These are phyloP conservation scores for Venturiaceae sp. DNA, from an alignment of 2,329 filamentous ascomycete genomes.

Conservation along the genomic window DNA sequence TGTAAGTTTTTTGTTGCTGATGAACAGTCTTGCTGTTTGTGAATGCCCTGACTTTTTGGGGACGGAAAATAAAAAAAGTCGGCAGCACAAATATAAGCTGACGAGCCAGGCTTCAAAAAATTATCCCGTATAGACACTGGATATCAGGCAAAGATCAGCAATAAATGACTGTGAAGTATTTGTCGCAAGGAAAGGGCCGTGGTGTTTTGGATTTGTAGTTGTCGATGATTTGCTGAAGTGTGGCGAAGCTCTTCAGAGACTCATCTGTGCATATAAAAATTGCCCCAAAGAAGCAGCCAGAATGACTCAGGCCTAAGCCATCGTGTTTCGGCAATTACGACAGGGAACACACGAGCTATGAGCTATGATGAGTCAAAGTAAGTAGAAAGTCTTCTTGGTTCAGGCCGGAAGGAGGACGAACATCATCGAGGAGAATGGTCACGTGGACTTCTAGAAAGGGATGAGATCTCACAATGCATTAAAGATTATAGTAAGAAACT, in stretches of 20 bases:
- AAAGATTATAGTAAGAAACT: no score
- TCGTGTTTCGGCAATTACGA: background rate
- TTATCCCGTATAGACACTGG: background rate
- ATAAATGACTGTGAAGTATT: conserved; percentile 1
- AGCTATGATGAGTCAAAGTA: no score
- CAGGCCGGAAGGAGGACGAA: no score
- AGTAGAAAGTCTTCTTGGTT: no score
- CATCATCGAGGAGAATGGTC: no score
- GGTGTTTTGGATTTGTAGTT: background rate
- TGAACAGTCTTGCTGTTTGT: background rate
- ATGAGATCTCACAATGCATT: no score
- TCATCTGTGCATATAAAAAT: no score
- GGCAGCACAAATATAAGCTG: background rate
- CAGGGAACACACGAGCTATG: no score
- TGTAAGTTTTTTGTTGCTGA: background rate
- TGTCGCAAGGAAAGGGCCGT: conserved; percentile 1
- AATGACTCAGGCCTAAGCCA: background rate
- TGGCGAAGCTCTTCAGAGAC: background rate
- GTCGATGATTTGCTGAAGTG: background rate
- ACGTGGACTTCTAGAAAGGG: no score
- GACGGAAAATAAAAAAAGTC: background rate
- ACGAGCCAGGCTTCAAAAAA: background rate
- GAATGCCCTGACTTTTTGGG: background rate
- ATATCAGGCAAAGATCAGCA: background rate
- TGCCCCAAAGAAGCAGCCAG: background rate